phyloP scores from a whole-genome alignment of 2,329 filamentous ascomycete genomes.

The Coleophoma eucalyptorum region DNA sequence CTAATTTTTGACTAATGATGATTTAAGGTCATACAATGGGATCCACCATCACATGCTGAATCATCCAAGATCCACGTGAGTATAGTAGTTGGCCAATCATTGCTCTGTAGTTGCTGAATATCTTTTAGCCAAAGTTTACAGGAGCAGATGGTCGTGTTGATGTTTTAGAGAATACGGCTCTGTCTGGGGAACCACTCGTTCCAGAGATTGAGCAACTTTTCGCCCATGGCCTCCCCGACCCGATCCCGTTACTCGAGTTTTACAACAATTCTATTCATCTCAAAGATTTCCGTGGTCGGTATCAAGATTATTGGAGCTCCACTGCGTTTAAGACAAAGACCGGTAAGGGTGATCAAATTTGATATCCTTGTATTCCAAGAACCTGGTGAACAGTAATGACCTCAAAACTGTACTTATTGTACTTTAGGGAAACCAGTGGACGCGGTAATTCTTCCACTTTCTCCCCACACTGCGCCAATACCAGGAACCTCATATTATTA shows the following conservation, averaged over 20 bases:
- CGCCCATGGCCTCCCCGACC: not conserved
- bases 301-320: not conserved
- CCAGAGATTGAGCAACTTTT: not conserved
- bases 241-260: not conserved
- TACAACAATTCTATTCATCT: not conserved
- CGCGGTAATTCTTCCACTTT: not conserved
- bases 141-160: conserved; percentile 9
- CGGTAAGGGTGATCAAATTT: not conserved
- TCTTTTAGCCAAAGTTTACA: no score
- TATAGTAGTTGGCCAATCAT: not conserved
- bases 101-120: no score
- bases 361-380: not conserved
- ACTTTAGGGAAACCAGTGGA: not conserved
- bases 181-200: not conserved
- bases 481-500: conserved; percentile 1
- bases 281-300: not conserved
- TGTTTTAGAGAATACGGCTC: not conserved
- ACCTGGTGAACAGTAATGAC: not conserved
- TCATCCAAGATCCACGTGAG: not conserved
- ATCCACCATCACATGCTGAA: not conserved
- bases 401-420: no score
- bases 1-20: not conserved
- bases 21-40: not conserved
- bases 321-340: not conserved
- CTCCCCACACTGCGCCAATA: not conserved